Percentiles rank a stretch among this genome's conserved stretches.
Conservation (phyloP, 2,329 filamentous ascomycete species). For the Epicoccum nigrum region DNA sequence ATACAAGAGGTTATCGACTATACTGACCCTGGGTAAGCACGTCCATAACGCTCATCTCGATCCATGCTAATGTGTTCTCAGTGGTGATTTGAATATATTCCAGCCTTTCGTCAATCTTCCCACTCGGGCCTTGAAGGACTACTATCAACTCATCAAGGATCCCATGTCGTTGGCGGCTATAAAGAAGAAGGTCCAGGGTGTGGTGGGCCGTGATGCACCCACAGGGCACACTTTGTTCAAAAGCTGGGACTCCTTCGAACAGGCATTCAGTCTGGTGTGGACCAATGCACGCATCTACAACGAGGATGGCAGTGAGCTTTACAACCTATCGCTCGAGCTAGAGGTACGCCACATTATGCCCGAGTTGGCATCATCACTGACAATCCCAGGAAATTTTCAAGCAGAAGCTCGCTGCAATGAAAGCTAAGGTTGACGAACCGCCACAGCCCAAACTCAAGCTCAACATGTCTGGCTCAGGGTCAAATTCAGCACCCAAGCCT, state of each 20-base stretch:
- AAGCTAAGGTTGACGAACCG: conserved; percentile 73
- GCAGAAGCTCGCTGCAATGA: conserved; percentile 72
- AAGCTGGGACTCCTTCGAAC: conserved; percentile 80
- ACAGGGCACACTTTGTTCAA: conserved; percentile 72
- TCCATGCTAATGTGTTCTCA: conserved; percentile 22
- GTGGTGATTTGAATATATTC: conserved; percentile 69
- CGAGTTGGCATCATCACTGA: conserved; percentile 15
- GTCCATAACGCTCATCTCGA: background rate
- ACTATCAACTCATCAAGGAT: conserved; percentile 82
- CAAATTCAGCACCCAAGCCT: conserved; percentile 40
- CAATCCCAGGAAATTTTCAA: conserved; percentile 69
- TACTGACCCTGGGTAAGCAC: conserved; percentile 58
- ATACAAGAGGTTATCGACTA: conserved; percentile 73
- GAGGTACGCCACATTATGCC: conserved; percentile 62
- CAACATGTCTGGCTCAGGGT: conserved; percentile 61
- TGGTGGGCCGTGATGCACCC: conserved; percentile 69
- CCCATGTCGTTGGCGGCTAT: conserved; percentile 80
- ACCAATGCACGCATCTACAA: conserved; percentile 88
- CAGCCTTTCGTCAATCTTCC: conserved; percentile 81
- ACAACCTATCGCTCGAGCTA: conserved; percentile 75
- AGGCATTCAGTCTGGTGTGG: conserved; percentile 82
- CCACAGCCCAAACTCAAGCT: conserved; percentile 79
- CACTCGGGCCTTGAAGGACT: conserved; percentile 76
- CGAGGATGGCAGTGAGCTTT: conserved; percentile 88
- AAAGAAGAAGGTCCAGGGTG: conserved; percentile 76